phyloP scores from a whole-genome alignment of 345 rosid genomes.

The Balakata baccata region DNA sequence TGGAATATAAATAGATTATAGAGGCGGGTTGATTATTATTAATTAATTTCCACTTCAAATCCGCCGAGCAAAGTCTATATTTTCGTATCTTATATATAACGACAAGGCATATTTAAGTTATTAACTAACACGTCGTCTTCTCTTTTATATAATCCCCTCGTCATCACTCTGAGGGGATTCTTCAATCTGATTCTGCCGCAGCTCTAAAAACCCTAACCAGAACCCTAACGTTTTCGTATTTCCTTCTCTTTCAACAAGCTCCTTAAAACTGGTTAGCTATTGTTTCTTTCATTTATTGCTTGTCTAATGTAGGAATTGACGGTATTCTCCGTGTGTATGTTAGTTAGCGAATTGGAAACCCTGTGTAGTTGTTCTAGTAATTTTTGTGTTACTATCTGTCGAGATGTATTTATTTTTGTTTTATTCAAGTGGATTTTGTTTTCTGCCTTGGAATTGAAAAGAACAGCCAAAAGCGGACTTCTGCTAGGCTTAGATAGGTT shows the following conservation, averaged over 20 bases:
- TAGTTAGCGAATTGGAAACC: background rate
- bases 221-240: background rate
- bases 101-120: too few relatives aligned
- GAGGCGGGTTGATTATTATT: background rate
- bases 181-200: background rate
- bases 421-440: background rate
- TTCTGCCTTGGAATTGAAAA: background rate
- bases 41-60: conserved; percentile 13
- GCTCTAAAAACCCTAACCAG: conserved; percentile 1
- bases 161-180: background rate
- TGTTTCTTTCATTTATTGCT: background rate
- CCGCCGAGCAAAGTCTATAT: conserved; percentile 15
- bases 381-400: too few relatives aligned
- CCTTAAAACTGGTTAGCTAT: background rate
- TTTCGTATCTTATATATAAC: background rate
- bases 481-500: background rate
- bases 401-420: background rate
- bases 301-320: background rate
- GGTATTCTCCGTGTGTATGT: background rate
- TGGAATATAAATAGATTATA: background rate
- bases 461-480: background rate
- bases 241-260: background rate
- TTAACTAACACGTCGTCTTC: background rate
- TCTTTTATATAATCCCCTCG: background rate
- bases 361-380: background rate